These are phyloP conservation scores for Neoboletus brunneissimus DNA, from an alignment of 768 basidiomycete genomes.

Conservation along the genomic window DNA sequence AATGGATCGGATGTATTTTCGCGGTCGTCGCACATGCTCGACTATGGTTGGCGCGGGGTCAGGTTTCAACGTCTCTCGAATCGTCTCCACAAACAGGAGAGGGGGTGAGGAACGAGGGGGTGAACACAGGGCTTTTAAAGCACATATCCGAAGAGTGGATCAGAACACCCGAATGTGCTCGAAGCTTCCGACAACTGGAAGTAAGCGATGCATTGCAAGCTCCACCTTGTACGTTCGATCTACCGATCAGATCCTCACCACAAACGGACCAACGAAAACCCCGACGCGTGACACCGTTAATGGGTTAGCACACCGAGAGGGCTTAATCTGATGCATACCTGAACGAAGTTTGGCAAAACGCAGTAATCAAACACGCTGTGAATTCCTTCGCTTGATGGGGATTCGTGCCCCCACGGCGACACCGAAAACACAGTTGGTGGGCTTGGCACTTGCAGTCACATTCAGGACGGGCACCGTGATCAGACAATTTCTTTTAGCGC, in stretches of 20 bases:
- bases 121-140: conserved; percentile 6
- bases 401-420: not conserved
- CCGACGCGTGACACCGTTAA: not conserved
- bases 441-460: not conserved
- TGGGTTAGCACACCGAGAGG: not conserved
- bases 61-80: not conserved
- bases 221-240: not conserved
- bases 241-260: not conserved
- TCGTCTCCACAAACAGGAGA: not conserved
- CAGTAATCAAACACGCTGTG: not conserved
- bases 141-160: not conserved
- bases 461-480: not conserved
- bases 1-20: conserved; percentile 1
- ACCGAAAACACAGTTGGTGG: not conserved
- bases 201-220: not conserved
- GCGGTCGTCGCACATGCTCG: conserved; percentile 1
- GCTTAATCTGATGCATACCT: not conserved
- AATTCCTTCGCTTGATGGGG: not conserved
- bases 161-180: not conserved
- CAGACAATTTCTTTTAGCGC: not conserved
- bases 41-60: not conserved
- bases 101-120: not conserved
- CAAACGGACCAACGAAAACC: not conserved
- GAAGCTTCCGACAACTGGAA: not conserved
- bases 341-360: not conserved